phyloP scores from a whole-genome alignment of 1,284 basidiomycete species.

The Sanghuangporus weigelae region DNA sequence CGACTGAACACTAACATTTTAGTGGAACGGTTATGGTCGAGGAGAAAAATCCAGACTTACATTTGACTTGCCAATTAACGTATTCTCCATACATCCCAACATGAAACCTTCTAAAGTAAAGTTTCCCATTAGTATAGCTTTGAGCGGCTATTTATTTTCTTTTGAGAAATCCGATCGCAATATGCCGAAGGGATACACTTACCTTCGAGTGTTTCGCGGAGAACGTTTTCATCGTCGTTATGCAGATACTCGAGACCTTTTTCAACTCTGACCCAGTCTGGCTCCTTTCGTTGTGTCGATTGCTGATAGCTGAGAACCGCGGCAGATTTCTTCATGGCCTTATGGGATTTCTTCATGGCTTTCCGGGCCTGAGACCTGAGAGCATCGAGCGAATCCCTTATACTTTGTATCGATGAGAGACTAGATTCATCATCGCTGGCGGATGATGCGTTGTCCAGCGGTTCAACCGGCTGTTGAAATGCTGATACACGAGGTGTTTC shows the following conservation, averaged over 20 bases:
- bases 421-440: no score
- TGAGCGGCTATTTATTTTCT: neutral
- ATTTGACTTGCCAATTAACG: slow-evolving; percentile 3
- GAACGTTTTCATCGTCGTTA: neutral
- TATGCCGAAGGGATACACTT: neutral
- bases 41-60: neutral
- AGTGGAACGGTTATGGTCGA: neutral
- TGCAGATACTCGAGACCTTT: neutral
- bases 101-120: slow-evolving; percentile 2
- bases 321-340: neutral
- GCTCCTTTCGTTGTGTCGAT: neutral
- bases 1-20: neutral
- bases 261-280: neutral
- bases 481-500: neutral
- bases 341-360: neutral
- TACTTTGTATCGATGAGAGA: no score
- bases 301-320: neutral
- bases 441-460: neutral
- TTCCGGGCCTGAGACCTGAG: neutral
- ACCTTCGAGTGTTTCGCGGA: neutral
- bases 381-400: neutral
- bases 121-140: neutral
- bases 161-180: neutral
- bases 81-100: neutral
- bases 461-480: neutral